phyloP scores from a whole-genome alignment of 495 filamentous ascomycete genomes.

The Niebla homalea region DNA sequence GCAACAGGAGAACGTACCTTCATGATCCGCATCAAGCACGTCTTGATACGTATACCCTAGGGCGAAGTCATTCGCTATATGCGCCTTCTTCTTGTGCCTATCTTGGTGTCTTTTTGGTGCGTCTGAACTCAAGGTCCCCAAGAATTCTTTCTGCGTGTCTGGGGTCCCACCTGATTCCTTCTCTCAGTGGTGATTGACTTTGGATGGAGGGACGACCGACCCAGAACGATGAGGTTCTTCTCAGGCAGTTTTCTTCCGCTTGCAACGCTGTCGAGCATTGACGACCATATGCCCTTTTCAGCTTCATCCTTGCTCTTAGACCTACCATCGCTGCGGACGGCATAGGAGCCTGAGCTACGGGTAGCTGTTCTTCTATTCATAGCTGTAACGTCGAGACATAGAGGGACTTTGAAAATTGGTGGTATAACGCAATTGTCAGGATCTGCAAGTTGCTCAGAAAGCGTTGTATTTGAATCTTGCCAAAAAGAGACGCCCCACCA shows the following conservation, averaged over 20 bases:
- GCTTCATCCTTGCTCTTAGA: slow-evolving; percentile 55
- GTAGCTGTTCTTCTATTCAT: no score
- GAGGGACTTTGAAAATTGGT: no score
- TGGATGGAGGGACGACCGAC: slow-evolving; percentile 30
- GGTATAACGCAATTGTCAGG: no score
- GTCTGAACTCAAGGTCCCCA: slow-evolving; percentile 63
- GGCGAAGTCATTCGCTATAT: slow-evolving; percentile 85
- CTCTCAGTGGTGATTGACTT: neutral
- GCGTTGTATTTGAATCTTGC: no score
- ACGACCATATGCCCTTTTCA: slow-evolving; percentile 88
- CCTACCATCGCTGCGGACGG: slow-evolving; percentile 5
- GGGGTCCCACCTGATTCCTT: slow-evolving; percentile 58
- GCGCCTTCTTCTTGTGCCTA: slow-evolving; percentile 52
- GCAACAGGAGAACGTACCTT: slow-evolving; percentile 40
- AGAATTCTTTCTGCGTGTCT: slow-evolving; percentile 78
- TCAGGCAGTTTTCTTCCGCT: slow-evolving; percentile 84
- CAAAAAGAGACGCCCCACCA: no score
- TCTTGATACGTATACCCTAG: slow-evolving; percentile 93
- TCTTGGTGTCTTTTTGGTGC: slow-evolving; percentile 37
- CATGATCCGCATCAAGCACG: slow-evolving; percentile 86
- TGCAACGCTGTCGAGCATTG: slow-evolving; percentile 80
- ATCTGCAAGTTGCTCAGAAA: no score
- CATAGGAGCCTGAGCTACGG: no score
- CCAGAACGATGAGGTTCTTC: slow-evolving; percentile 80
- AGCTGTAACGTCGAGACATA: no score